Evolutionary conservation across 1,284 basidiomycete genomes (phyloP).

Genomic region (Xerocomus minutiporus): DNA sequence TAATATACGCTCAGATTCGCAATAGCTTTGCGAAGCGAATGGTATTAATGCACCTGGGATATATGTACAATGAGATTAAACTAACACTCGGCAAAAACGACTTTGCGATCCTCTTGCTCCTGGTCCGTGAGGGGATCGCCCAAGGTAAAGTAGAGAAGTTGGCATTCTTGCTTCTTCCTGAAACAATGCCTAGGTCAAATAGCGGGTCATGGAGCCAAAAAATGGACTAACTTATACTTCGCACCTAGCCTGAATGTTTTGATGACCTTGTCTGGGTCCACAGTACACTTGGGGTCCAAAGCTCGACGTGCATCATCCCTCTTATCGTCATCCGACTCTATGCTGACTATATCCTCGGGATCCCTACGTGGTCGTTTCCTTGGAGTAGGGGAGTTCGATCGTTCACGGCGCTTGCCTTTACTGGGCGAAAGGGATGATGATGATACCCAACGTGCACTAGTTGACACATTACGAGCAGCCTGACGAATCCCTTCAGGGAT

Average conservation of each 20-base stretch:
- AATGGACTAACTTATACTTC: constrained; percentile 46
- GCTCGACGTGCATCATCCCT: constrained; percentile 4
- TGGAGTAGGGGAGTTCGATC: constrained; percentile 14
- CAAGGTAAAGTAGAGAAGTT: constrained; percentile 71
- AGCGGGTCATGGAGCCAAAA: not conserved
- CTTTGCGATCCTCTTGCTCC: constrained; percentile 46
- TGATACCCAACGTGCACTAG: constrained; percentile 1
- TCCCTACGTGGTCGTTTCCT: constrained; percentile 30
- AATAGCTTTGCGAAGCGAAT: not conserved
- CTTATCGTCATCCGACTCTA: constrained; percentile 27
- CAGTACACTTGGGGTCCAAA: constrained; percentile 11
- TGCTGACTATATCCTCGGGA: constrained; percentile 35
- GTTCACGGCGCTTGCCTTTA: constrained; percentile 20
- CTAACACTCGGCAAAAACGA: constrained; percentile 39
- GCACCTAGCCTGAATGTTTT: constrained; percentile 43
- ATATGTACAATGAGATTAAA: constrained; percentile 1
- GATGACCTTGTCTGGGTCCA: constrained; percentile 37
- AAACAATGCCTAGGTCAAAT: not conserved
- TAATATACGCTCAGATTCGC: constrained; percentile 1
- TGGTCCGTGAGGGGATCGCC: constrained; percentile 48
- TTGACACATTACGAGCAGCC: constrained; percentile 29
- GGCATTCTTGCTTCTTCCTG: constrained; percentile 51
- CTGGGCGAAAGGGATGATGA: constrained; percentile 4
- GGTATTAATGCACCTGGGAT: not conserved
- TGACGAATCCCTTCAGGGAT: constrained; percentile 28